phyloP scores from a whole-genome alignment of 352 stramenopile species.

The Thraustochytrium striatum region DNA sequence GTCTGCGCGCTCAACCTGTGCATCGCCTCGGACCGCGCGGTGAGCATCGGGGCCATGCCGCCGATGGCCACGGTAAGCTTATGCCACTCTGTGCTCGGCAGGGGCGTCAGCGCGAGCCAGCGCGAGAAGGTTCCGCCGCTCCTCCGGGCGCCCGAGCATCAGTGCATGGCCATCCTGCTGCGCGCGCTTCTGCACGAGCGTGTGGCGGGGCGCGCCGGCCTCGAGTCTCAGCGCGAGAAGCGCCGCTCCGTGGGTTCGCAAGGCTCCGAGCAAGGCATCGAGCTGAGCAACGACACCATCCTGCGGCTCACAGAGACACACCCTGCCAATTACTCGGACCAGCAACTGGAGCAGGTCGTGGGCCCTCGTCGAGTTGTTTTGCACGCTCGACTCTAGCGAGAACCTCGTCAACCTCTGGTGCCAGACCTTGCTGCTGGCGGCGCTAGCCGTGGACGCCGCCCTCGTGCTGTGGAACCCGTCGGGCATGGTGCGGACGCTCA shows the following conservation, averaged over 20 bases:
- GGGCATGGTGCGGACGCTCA: background rate
- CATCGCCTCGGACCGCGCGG: background rate
- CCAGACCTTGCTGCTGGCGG: slow-evolving; percentile 8
- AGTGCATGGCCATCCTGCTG: slow-evolving; percentile 6
- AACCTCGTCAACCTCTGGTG: slow-evolving; percentile 28
- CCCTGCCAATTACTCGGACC: background rate
- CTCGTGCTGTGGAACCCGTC: background rate
- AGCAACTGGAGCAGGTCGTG: background rate
- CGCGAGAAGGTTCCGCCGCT: too few relatives aligned
- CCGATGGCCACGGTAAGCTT: background rate
- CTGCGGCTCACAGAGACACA: background rate
- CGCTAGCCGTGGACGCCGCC: background rate
- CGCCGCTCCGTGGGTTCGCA: too few relatives aligned
- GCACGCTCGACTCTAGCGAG: background rate
- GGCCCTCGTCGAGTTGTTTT: background rate
- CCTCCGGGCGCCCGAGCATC: too few relatives aligned
- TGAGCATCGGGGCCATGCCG: background rate
- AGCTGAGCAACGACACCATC: background rate
- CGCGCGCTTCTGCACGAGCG: slow-evolving; percentile 3
- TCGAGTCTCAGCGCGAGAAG: background rate
- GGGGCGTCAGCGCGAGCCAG: too few relatives aligned
- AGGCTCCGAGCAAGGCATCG: background rate
- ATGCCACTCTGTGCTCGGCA: background rate
- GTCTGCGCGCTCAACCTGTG: background rate
- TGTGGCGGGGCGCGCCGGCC: background rate